phyloP scores from a whole-genome alignment of 2,329 filamentous ascomycete species.

The Grosmannia clavigera region DNA sequence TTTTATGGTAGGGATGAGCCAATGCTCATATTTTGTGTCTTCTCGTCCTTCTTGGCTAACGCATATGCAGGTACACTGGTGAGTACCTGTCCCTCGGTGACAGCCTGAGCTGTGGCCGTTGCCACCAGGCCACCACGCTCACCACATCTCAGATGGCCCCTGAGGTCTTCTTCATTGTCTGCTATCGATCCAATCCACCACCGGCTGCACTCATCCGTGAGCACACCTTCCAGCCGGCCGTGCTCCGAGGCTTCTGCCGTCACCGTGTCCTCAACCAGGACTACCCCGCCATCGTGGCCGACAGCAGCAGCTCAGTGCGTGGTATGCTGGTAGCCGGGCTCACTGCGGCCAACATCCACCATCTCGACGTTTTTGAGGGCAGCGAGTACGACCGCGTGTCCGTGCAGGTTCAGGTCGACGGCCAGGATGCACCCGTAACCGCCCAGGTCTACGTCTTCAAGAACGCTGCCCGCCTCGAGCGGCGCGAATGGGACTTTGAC shows the following conservation, averaged over 20 bases:
- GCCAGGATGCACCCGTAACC: conserved; percentile 27
- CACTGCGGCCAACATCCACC: conserved; percentile 60
- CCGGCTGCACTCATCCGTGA: conserved; percentile 40
- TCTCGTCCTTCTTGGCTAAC: background rate
- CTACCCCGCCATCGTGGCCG: conserved; percentile 63
- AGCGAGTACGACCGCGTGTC: conserved; percentile 51
- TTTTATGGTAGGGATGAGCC: conserved; percentile 37
- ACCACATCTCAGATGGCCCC: conserved; percentile 53
- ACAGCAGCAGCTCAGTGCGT: conserved; percentile 48
- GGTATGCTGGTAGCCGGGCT: conserved; percentile 70
- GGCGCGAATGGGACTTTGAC: conserved; percentile 76
- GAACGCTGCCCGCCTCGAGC: conserved; percentile 42
- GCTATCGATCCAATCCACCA: conserved; percentile 46
- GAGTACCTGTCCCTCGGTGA: background rate
- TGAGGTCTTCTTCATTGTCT: conserved; percentile 74
- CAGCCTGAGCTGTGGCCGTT: background rate
- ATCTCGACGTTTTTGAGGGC: conserved; percentile 77
- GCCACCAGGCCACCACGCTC: no score
- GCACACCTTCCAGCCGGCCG: conserved; percentile 55
- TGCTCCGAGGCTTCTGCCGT: conserved; percentile 63
- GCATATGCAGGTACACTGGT: conserved; percentile 25
- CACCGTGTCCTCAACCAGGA: conserved; percentile 56
- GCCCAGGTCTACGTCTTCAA: conserved; percentile 56
- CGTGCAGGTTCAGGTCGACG: conserved; percentile 38
- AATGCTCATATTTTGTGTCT: background rate